phyloP scores from a whole-genome alignment of 441 rosid species.

The Metrosideros polymorpha region DNA sequence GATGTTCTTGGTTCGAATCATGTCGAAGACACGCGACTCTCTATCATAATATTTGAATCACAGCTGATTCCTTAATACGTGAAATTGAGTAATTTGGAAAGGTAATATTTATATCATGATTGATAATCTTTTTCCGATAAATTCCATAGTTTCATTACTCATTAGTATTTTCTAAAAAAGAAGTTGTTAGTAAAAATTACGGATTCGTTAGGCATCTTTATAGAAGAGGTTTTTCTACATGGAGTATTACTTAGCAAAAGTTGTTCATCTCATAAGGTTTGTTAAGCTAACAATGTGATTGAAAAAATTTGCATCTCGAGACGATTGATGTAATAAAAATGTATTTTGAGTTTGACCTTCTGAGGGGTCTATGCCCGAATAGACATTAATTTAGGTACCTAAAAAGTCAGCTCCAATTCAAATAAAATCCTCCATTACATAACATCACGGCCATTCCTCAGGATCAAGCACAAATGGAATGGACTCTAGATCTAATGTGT shows the following conservation, averaged over 20 bases:
- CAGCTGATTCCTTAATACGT: too few species aligned
- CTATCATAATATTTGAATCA: background rate
- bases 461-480: conserved; percentile 20
- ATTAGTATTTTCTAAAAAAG: background rate
- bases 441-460: conserved; percentile 21
- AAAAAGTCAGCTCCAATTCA: background rate
- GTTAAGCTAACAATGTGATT: background rate
- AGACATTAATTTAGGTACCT: background rate
- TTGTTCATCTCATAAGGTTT: background rate
- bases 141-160: background rate
- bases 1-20: background rate
- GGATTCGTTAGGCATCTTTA: background rate
- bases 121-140: background rate
- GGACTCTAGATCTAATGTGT: conserved; percentile 20
- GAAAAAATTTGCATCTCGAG: background rate
- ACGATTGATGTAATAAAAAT: background rate
- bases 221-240: too few species aligned
- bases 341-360: background rate
- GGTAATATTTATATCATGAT: background rate
- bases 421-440: background rate
- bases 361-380: background rate
- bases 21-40: background rate
- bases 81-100: background rate
- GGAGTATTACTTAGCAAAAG: background rate
- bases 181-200: background rate